Base-by-base conservation (phyloP, 768 basidiomycete species). In the Sarcomyxa edulis region DNA sequence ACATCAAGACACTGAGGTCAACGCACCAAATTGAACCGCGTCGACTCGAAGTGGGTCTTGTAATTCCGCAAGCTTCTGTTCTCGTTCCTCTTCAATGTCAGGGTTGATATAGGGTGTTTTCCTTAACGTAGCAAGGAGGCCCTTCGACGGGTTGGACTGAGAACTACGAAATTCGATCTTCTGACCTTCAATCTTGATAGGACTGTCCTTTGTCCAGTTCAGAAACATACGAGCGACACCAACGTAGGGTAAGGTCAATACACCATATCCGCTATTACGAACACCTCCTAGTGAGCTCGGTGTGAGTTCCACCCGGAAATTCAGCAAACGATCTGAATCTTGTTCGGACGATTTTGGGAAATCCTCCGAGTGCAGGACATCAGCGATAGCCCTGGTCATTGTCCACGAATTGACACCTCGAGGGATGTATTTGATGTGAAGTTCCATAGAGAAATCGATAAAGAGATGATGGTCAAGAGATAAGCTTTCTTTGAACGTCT, bases 11-110 rank as follows among this genome's bases (percentile, higher is more conserved):
- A n/a, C n/a, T n/a, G n/a, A 51, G 6, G 60, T 52, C 52, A 73
- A 74, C 22, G 72, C 47, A 16, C 87, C 86, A 44, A 88, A 79
- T 55, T 89, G 86, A 28, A 89, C 61, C 7, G 64, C 61, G 39
- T 74, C 66, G 8, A 89, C 62, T 21, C 79, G 75, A 16, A 86
- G 59, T 8, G 62, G 63, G 6, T 68, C 58, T 11, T 69, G 53
- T 8, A 83, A 61, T 3, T 65, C 55, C 18, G 54, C 48, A 7
- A 77, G 48, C 26, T 61, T 82, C 19, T 54, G 35, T 37, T 61
- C 54, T 37, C 66, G 74, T 29, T 74, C 65, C 52, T 72, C 68
- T 34, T 74, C 78, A 2, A 70, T 62, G 19, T 71, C 64, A 0
- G 81, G 78, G 43, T 74, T 55, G 11, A 77, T 60, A 44, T 71